phyloP scores from a whole-genome alignment of 805 yeast species.

The Starmerella kuoi region DNA sequence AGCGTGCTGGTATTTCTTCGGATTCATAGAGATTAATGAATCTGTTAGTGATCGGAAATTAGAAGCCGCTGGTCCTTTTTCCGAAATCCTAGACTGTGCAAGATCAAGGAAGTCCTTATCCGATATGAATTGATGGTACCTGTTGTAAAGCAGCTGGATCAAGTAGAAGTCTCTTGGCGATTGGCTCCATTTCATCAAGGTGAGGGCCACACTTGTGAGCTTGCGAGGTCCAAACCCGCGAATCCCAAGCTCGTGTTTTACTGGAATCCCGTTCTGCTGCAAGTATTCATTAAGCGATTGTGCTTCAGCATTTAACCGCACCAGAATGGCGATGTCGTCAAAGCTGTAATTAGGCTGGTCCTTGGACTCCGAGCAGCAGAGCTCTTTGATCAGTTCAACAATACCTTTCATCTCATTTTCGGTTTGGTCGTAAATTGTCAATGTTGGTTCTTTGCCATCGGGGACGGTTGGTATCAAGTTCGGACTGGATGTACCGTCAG shows the following conservation, averaged over 20 bases:
- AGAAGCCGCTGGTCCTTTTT: background rate
- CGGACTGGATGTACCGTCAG: background rate
- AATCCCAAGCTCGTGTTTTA: background rate
- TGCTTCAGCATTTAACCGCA: constrained; percentile 10
- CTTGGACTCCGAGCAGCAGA: background rate
- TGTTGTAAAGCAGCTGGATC: constrained; percentile 13
- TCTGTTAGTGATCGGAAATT: background rate
- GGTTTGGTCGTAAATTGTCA: background rate
- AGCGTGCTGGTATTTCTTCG: background rate
- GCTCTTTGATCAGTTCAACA: constrained; percentile 1
- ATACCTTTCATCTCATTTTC: constrained; percentile 2
- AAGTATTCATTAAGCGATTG: background rate
- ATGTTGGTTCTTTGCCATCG: constrained; percentile 7
- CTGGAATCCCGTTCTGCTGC: constrained; percentile 2
- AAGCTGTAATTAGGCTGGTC: background rate
- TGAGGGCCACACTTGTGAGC: constrained; percentile 10
- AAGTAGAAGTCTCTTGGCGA: constrained; percentile 13
- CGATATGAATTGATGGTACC: background rate
- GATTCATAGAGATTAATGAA: background rate
- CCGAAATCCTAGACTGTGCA: background rate
- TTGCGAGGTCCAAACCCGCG: constrained; percentile 7
- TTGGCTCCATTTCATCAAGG: constrained; percentile 14
- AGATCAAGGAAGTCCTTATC: background rate
- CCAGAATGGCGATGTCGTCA: constrained; percentile 14
- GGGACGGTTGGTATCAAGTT: constrained; percentile 1